phyloP scores from a whole-genome alignment of 352 stramenopile genomes.

The Pythium scleroteichum region DNA sequence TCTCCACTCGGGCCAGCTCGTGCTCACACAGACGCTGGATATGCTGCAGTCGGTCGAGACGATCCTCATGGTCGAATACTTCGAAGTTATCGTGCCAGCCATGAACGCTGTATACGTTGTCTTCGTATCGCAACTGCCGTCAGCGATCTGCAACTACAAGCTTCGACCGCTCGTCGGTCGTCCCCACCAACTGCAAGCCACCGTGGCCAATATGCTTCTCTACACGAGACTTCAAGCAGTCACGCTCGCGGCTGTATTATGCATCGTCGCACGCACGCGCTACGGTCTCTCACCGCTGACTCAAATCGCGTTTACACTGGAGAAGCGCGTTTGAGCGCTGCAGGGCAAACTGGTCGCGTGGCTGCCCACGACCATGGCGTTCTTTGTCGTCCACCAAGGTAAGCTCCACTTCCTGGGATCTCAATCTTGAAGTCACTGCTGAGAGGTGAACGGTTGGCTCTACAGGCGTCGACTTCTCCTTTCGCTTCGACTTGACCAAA shows the following conservation, averaged over 20 bases:
- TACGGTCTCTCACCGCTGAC: constrained; percentile 9
- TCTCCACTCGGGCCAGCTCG: not conserved
- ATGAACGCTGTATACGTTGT: constrained; percentile 6
- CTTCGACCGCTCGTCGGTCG: constrained; percentile 53
- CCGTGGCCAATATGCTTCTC: constrained; percentile 15
- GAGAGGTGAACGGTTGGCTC: too few relatives aligned
- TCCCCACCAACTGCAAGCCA: constrained; percentile 36
- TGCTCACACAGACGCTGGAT: constrained; percentile 4
- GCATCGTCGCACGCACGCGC: constrained; percentile 3
- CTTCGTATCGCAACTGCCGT: not conserved
- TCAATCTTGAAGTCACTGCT: too few relatives aligned
- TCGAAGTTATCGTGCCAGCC: constrained; percentile 18
- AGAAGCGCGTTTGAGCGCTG: constrained; percentile 12
- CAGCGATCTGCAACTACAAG: constrained; percentile 51
- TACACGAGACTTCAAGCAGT: not conserved
- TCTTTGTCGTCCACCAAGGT: not conserved
- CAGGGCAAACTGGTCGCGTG: constrained; percentile 23
- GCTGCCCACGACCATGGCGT: constrained; percentile 13
- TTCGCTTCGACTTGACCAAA: too few relatives aligned
- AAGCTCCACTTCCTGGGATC: too few relatives aligned
- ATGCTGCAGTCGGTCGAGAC: constrained; percentile 14
- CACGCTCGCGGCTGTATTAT: constrained; percentile 1
- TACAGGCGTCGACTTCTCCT: too few relatives aligned
- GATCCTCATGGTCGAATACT: constrained; percentile 23
- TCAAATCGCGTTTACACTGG: constrained; percentile 15